Evolutionary conservation across 176 grass and related monocot species (phyloP), one percentile per base, ranked within the genome.

Genomic region (Triticum monococcum): DNA sequence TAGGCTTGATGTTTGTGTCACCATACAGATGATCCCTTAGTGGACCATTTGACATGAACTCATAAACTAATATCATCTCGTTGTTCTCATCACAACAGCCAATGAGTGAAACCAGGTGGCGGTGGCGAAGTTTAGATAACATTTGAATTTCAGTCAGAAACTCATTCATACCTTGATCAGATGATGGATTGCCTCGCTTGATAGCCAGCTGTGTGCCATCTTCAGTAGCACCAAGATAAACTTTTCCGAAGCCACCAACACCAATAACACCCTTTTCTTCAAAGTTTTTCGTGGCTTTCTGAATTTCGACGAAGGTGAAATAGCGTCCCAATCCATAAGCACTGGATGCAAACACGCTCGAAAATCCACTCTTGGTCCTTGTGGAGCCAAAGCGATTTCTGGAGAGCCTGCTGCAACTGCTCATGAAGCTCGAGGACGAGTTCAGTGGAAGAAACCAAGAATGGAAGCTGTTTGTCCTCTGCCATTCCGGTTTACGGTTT

Each of bases 11-110:
- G 79, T 84, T 88, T 13, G 81, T 83, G 86, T 86, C 62, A 82
- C 93, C 95, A 89, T 95, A 95, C 52, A 98, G 77, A 83, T 95
- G 96, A 77, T 98, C 96, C 69, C 96, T 80, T 25, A 98, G 61
- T 17, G 91, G 90, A 66, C 96, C 93, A 20, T 98, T 95, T 74
- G 93, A 82, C 96, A 98, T 98, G 86, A 90, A 98, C 86, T 98
- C 96, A 78, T 98, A 98, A 78, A 98, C 93, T 78, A 98, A 69
- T 56, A 98, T 98, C 96, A 98, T 98, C 83, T 98, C 96, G 10
- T 87, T 93, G 77, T 98, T 95, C 89, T 98, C 96, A 88, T 95
- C 96, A 84, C 96, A 98, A 46, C 95, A 98, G 48, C 96, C 96
- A 62, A 95, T 95, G 80, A 98, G 96, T 60, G 96, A 95, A 82